Percentiles rank a stretch among this genome's conserved stretches.
phyloP scores from a whole-genome alignment of 2,329 filamentous ascomycete species.

The Ophiostoma quercus region DNA sequence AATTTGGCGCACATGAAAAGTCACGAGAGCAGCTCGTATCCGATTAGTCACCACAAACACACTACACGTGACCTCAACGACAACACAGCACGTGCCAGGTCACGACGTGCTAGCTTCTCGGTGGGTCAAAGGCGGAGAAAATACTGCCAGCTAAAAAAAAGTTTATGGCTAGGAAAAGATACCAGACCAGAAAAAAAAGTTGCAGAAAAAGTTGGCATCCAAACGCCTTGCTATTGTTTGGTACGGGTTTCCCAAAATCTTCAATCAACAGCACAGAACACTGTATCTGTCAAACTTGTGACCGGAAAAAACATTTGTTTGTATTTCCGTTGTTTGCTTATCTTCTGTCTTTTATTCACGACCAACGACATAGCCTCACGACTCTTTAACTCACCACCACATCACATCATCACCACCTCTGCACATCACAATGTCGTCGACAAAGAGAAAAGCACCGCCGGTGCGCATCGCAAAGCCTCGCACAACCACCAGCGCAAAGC shows the following conservation, averaged over 20 bases:
- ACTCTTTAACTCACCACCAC: not conserved
- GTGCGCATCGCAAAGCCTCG: conserved; percentile 53
- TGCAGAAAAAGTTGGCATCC: not conserved
- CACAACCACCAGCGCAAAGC: conserved; percentile 50
- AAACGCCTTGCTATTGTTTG: not conserved
- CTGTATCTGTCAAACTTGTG: not conserved
- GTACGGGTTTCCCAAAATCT: not conserved
- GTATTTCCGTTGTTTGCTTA: not conserved
- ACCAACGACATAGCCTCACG: not conserved
- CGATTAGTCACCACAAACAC: not conserved
- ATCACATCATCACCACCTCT: not conserved
- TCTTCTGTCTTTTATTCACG: not conserved
- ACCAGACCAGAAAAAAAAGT: conserved; percentile 12
- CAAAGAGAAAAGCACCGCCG: conserved; percentile 54
- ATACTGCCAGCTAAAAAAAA: conserved; percentile 25
- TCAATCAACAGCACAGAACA: not conserved
- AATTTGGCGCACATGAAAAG: conserved; percentile 1
- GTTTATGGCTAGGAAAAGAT: conserved; percentile 17
- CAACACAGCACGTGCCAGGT: not conserved
- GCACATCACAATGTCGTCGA: conserved; percentile 43
- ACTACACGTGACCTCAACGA: not conserved
- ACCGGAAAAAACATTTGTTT: not conserved
- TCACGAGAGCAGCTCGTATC: not conserved
- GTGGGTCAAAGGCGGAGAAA: conserved; percentile 22
- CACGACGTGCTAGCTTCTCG: not conserved